These are phyloP conservation scores for Schizosaccharomyces osmophilus DNA, from an alignment of 805 yeast genomes.

Conservation along the genomic window DNA sequence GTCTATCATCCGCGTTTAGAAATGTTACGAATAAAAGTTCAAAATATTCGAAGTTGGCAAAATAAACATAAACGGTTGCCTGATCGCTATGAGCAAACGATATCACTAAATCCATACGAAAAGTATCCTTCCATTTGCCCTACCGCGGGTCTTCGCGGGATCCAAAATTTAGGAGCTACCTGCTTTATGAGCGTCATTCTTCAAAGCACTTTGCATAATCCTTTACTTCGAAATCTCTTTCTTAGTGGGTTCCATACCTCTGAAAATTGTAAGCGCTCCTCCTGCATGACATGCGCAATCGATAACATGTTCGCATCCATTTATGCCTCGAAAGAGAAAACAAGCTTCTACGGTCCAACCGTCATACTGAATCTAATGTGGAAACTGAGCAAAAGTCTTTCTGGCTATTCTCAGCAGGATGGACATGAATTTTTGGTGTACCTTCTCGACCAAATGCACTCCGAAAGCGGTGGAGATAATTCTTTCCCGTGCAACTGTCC, in stretches of 20 bases:
- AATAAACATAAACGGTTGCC: neutral
- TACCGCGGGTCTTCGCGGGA: conserved; percentile 60
- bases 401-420: conserved; percentile 93
- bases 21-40: conserved; percentile 17
- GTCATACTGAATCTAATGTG: conserved; percentile 65
- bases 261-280: conserved; percentile 14
- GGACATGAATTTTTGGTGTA: conserved; percentile 97
- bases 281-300: conserved; percentile 65
- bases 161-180: conserved; percentile 86
- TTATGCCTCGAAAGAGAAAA: conserved; percentile 14
- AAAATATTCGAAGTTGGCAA: neutral
- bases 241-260: conserved; percentile 53
- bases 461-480: conserved; percentile 6
- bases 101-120: neutral
- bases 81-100: neutral
- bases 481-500: conserved; percentile 40
- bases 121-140: conserved; percentile 26
- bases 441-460: conserved; percentile 59
- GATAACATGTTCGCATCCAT: conserved; percentile 57
- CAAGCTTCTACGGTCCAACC: conserved; percentile 33
- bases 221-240: conserved; percentile 54
- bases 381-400: conserved; percentile 59
- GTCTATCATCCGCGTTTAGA: conserved; percentile 39
- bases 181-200: conserved; percentile 89
- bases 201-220: conserved; percentile 77